Evolutionary conservation across 1,139 yeast genomes (phyloP).

Genomic region (Zygosaccharomyces sapae): DNA sequence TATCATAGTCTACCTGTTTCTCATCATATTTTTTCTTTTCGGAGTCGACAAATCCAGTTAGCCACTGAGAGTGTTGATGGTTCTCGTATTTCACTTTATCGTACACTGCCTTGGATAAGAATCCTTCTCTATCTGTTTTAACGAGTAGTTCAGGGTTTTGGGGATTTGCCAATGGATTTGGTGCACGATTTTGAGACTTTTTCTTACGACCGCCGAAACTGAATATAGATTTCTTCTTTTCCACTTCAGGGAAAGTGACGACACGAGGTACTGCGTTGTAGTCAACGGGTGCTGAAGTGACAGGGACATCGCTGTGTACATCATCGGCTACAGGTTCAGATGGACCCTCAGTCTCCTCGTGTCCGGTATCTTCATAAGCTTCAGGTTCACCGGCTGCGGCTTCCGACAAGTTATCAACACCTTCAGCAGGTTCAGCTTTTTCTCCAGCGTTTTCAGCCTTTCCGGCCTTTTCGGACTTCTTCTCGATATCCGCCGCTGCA

Average conservation of each 20-base stretch:
- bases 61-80: constrained; percentile 21
- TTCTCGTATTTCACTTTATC: constrained; percentile 30
- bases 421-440: neutral
- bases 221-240: constrained; percentile 8
- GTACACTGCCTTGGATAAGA: constrained; percentile 31
- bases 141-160: constrained; percentile 32
- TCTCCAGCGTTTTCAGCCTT: too few relatives aligned
- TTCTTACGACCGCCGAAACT: constrained; percentile 5
- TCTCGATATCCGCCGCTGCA: constrained; percentile 4
- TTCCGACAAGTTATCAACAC: neutral
- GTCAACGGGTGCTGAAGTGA: constrained; percentile 4
- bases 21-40: constrained; percentile 21
- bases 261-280: constrained; percentile 6
- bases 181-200: constrained; percentile 6
- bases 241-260: constrained; percentile 14
- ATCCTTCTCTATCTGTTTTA: constrained; percentile 27
- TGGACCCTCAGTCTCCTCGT: neutral
- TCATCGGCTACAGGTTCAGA: neutral
- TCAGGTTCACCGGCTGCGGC: neutral
- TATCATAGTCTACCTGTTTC: constrained; percentile 22
- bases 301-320: neutral
- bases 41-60: constrained; percentile 18
- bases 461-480: neutral
- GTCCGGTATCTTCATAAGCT: neutral
- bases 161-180: constrained; percentile 31